These are phyloP conservation scores for Globisporangium rhizosaccharum DNA, from an alignment of 352 stramenopile species.

Conservation along the genomic window DNA sequence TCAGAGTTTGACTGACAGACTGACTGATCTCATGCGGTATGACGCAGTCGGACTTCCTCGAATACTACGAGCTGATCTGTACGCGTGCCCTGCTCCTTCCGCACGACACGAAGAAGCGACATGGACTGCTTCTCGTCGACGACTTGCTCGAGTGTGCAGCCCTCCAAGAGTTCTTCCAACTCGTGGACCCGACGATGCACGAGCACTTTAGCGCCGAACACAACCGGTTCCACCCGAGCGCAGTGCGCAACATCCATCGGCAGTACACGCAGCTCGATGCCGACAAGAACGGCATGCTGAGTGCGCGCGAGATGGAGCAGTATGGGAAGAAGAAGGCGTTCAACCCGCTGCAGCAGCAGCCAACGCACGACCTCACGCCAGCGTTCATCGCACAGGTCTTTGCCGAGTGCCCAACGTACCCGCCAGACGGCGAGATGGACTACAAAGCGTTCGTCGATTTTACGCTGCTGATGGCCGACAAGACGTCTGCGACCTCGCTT, in stretches of 20 bases:
- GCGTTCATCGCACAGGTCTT: constrained; percentile 56
- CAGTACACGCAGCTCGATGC: constrained; percentile 64
- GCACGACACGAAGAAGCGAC: constrained; percentile 26
- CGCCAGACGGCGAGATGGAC: constrained; percentile 45
- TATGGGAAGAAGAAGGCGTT: constrained; percentile 72
- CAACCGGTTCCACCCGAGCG: constrained; percentile 30
- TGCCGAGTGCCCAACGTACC: constrained; percentile 37
- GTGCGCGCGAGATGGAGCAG: constrained; percentile 32
- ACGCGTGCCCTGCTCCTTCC: constrained; percentile 45
- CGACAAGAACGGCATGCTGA: constrained; percentile 58
- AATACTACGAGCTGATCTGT: constrained; percentile 65
- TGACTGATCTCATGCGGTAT: not conserved
- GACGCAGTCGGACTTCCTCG: constrained; percentile 27
- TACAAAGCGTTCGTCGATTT: constrained; percentile 64
- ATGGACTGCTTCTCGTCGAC: constrained; percentile 25
- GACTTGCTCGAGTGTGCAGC: constrained; percentile 26
- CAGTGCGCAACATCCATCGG: constrained; percentile 37
- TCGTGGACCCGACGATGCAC: constrained; percentile 26
- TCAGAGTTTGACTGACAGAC: not conserved
- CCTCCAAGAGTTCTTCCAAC: constrained; percentile 39
- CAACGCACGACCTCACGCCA: constrained; percentile 51
- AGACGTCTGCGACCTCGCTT: constrained; percentile 26
- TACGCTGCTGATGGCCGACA: constrained; percentile 45
- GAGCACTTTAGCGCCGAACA: constrained; percentile 19
- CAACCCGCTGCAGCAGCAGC: constrained; percentile 33